Base-by-base conservation (phyloP, 2,329 filamentous ascomycete genomes). In the Thyridium curvatum region DNA sequence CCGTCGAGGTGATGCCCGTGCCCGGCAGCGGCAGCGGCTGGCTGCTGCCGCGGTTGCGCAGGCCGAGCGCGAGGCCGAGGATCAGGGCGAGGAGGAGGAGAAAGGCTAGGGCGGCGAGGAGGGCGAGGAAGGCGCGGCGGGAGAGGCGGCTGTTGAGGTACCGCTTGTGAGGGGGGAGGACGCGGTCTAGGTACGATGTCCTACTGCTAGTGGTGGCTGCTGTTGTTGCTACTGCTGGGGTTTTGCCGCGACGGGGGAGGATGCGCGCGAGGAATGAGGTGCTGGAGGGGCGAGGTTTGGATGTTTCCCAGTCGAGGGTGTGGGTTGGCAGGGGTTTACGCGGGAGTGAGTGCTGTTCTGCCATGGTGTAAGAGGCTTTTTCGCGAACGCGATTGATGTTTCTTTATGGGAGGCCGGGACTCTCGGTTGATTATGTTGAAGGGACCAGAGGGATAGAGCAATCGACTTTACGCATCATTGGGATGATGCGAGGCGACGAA, bases 31-130 rank as follows among this genome's bases (percentile, higher is more conserved):
- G 21, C 6, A 26, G 21, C 6, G 21, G 21, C 21, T 26, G 21
- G 21, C 6, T 6, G 10, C 10, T 26, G 6, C 10, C 10, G 21
- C 21, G 21, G 6, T 26, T 26, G 21, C 21, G 21, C 21, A 40
- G 28, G 38, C 38, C 38, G 32, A 18, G 28, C 12, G 31, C 38
- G 32, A 40, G 38, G 32, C 38, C 38, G 32, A 40, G 9, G 16
- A 34, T 15, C 12, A 40, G 38, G n/a, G 13, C 10, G 5, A 37
- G 14, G 29, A 40, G 12, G 15, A 35, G 12, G 13, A 40, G 38
- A 9, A 18, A 12, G 33, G 13, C 13, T 14, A 14, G 12, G 17
- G 30, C 18, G 17, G 26, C 18, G 38, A 31, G 18, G 8, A 18
- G 26, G 21, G 10, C 10, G 16, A 40, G 38, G 38, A 40, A 35